phyloP scores from a whole-genome alignment of 352 stramenopile genomes.

The Globisporangium echinulatum region DNA sequence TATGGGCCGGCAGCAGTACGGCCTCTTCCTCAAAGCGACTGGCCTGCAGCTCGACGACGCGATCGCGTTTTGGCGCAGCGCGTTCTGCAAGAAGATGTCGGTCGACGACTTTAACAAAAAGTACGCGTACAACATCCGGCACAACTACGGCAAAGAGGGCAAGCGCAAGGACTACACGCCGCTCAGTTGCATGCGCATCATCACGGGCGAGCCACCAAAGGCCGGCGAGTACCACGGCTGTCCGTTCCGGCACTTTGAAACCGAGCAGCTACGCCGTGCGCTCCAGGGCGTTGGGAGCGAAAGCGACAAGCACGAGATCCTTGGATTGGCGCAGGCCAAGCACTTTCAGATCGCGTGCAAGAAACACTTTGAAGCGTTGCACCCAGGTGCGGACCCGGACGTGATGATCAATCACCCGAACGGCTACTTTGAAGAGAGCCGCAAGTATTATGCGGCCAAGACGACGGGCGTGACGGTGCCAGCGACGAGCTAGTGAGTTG shows the following conservation, averaged over 20 bases:
- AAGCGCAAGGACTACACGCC: constrained; percentile 97
- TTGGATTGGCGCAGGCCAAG: constrained; percentile 85
- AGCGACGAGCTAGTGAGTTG: too few relatives aligned
- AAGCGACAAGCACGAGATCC: constrained; percentile 90
- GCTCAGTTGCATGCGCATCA: constrained; percentile 97
- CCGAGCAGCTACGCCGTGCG: constrained; percentile 88
- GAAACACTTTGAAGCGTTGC: constrained; percentile 95
- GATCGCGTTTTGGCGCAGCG: constrained; percentile 93
- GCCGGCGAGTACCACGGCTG: constrained; percentile 96
- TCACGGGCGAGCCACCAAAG: constrained; percentile 92
- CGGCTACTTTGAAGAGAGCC: constrained; percentile 95
- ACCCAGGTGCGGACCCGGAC: constrained; percentile 78
- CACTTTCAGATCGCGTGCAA: constrained; percentile 98
- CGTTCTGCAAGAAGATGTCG: constrained; percentile 93
- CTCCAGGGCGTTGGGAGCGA: constrained; percentile 77
- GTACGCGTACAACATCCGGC: constrained; percentile 98
- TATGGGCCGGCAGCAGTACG: too few relatives aligned
- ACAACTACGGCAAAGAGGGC: constrained; percentile 99
- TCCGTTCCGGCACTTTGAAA: constrained; percentile 95
- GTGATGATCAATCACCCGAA: constrained; percentile 99
- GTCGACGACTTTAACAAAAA: constrained; percentile 98
- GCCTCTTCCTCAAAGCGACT: constrained; percentile 97
- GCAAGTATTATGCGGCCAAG: constrained; percentile 89
- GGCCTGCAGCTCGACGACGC: constrained; percentile 96
- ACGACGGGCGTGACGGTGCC: constrained; percentile 58